These are phyloP conservation scores for Macroventuria anomochaeta DNA, from an alignment of 2,329 filamentous ascomycete species.

Conservation along the genomic window DNA sequence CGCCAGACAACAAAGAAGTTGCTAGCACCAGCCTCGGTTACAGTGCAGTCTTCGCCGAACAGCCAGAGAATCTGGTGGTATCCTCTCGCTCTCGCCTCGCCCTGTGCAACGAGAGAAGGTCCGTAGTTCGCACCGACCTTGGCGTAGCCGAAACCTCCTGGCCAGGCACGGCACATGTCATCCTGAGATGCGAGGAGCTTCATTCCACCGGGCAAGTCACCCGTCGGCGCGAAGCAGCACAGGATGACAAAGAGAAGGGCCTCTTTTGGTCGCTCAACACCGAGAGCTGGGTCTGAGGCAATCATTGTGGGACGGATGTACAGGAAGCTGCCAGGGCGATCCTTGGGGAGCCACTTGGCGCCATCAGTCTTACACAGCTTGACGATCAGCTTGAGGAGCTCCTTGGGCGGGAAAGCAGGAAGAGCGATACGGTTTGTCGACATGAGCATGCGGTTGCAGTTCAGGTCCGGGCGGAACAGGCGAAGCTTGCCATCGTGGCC, in stretches of 20 bases:
- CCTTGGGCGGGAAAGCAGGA: slow-evolving; percentile 72
- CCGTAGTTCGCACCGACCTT: slow-evolving; percentile 96
- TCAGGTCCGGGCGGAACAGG: slow-evolving; percentile 77
- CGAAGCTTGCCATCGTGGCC: slow-evolving; percentile 73
- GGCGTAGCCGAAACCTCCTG: slow-evolving; percentile 88
- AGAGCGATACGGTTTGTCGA: slow-evolving; percentile 71
- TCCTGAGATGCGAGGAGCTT: slow-evolving; percentile 78
- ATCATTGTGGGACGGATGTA: slow-evolving; percentile 91
- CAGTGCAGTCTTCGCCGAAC: slow-evolving; percentile 76
- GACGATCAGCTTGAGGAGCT: slow-evolving; percentile 76
- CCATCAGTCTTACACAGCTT: slow-evolving; percentile 76
- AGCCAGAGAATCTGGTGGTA: slow-evolving; percentile 96
- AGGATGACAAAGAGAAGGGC: slow-evolving; percentile 88
- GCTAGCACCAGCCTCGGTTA: slow-evolving; percentile 89
- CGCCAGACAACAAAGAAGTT: slow-evolving; percentile 91
- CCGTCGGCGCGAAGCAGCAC: slow-evolving; percentile 56
- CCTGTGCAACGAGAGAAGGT: slow-evolving; percentile 78
- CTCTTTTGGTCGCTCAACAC: slow-evolving; percentile 78
- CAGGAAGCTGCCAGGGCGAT: slow-evolving; percentile 72
- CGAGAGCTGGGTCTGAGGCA: slow-evolving; percentile 78
- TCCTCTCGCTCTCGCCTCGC: slow-evolving; percentile 73
- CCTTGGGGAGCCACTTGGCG: slow-evolving; percentile 77
- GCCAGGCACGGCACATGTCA: slow-evolving; percentile 90
- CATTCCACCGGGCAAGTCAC: slow-evolving; percentile 54
- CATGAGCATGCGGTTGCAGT: slow-evolving; percentile 68